Evolutionary conservation across 2,329 filamentous ascomycete species (phyloP).

Genomic region (Nannizziopsis barbatae): DNA sequence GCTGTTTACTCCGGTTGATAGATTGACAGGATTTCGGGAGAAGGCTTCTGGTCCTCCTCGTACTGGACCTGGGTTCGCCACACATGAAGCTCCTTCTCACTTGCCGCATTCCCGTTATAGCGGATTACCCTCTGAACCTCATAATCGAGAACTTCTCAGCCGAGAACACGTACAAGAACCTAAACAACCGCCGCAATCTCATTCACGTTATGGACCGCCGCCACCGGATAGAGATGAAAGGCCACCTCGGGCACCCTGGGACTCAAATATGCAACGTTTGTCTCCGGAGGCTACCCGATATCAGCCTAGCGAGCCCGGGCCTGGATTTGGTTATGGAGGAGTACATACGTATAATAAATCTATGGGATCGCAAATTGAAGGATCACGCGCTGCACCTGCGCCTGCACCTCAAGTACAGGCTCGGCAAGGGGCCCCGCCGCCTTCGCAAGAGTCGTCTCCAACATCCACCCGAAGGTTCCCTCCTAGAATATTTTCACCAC

Average conservation of each 20-base stretch:
- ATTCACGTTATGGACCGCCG: slow-evolving; percentile 23
- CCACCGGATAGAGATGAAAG: slow-evolving; percentile 29
- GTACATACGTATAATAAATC: slow-evolving; percentile 35
- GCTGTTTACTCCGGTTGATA: slow-evolving; percentile 28
- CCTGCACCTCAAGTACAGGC: slow-evolving; percentile 24
- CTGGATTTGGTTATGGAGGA: slow-evolving; percentile 31
- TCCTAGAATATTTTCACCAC: slow-evolving; percentile 26
- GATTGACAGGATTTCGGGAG: slow-evolving; percentile 22
- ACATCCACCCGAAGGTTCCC: slow-evolving; percentile 19
- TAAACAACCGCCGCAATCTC: slow-evolving; percentile 20
- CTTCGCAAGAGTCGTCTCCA: slow-evolving; percentile 24
- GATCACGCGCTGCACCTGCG: slow-evolving; percentile 24
- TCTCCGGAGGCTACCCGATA: slow-evolving; percentile 32
- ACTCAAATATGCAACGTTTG: slow-evolving; percentile 29
- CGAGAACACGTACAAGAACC: slow-evolving; percentile 28
- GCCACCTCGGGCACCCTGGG: slow-evolving; percentile 25
- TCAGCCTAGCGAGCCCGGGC: slow-evolving; percentile 22
- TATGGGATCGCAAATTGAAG: slow-evolving; percentile 30
- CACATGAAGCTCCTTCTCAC: slow-evolving; percentile 20
- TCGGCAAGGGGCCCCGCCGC: slow-evolving; percentile 26
- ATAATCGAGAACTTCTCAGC: slow-evolving; percentile 26
- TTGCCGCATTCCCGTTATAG: slow-evolving; percentile 25
- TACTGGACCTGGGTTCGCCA: slow-evolving; percentile 23
- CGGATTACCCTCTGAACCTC: slow-evolving; percentile 27
- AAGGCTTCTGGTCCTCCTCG: slow-evolving; percentile 19